phyloP scores from a whole-genome alignment of 345 rosid genomes.

The Mercurialis annua region DNA sequence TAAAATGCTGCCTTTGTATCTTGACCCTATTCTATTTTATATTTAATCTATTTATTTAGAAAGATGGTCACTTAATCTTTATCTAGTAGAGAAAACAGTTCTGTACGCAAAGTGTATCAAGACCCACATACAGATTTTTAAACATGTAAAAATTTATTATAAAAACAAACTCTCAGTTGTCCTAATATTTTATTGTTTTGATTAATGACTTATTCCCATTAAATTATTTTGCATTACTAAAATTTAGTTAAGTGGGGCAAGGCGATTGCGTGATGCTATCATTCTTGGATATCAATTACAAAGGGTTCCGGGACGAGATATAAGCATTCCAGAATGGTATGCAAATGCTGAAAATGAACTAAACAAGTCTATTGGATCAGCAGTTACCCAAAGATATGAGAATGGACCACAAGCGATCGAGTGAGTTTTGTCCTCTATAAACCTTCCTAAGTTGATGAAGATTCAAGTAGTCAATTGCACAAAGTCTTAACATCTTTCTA shows the following conservation, averaged over 20 bases:
- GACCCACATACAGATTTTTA: not conserved
- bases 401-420: conserved; percentile 29
- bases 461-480: conserved; percentile 6
- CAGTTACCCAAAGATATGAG: conserved; percentile 37
- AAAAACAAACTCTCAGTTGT: not conserved
- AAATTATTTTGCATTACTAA: conserved; percentile 12
- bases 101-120: not conserved
- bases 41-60: not conserved
- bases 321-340: conserved; percentile 97
- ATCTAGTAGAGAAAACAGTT: not conserved
- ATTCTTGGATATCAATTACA: conserved; percentile 96
- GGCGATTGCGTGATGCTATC: conserved; percentile 98
- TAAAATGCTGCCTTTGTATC: not conserved
- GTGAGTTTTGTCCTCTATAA: conserved; percentile 42
- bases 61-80: no score
- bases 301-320: conserved; percentile 89
- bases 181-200: not conserved
- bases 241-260: conserved; percentile 84
- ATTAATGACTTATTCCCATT: conserved; percentile 1
- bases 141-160: not conserved
- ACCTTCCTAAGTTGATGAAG: not conserved
- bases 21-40: not conserved
- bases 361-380: conserved; percentile 56
- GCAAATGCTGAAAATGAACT: conserved; percentile 85
- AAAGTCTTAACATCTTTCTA: conserved; percentile 19